Conservation (phyloP, 352 stramenopile genomes). For the Plasmopara muralis region DNA sequence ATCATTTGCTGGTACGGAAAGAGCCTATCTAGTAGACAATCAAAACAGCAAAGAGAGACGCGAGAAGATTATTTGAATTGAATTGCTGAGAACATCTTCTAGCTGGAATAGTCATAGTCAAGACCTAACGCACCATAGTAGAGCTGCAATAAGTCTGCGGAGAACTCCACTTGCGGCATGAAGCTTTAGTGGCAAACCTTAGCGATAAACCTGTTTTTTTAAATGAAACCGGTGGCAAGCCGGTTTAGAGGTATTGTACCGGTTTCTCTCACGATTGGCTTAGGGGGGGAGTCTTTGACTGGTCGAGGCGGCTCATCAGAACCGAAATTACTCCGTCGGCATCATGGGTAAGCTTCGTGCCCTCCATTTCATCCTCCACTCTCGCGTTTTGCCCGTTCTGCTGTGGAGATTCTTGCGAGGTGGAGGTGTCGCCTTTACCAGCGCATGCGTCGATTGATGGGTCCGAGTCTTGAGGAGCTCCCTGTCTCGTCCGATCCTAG, state of each 20-base stretch:
- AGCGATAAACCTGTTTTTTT: constrained; percentile 2
- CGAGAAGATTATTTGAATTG: constrained; percentile 4
- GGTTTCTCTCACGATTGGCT: neutral
- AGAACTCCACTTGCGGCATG: constrained; percentile 79
- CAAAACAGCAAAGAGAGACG: neutral
- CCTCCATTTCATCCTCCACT: constrained; percentile 6
- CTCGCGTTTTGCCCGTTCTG: constrained; percentile 6
- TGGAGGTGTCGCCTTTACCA: constrained; percentile 29
- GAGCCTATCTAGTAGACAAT: constrained; percentile 47
- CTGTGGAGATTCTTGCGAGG: constrained; percentile 24
- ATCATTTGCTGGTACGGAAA: constrained; percentile 84
- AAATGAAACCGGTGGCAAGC: constrained; percentile 10
- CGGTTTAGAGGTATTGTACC: neutral
- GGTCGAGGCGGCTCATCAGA: constrained; percentile 42
- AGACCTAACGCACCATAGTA: constrained; percentile 64
- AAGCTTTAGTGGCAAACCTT: neutral
- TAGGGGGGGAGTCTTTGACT: constrained; percentile 10
- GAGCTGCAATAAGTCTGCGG: constrained; percentile 73
- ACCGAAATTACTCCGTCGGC: constrained; percentile 83
- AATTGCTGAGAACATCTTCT: neutral
- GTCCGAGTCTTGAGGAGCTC: constrained; percentile 23
- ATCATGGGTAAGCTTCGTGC: constrained; percentile 76
- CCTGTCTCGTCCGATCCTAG: constrained; percentile 29
- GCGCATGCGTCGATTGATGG: constrained; percentile 21
- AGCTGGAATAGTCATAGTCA: neutral